Evolutionary conservation across 176 grass and related monocot species (phyloP).

Genomic region (Triticum timopheevii): DNA sequence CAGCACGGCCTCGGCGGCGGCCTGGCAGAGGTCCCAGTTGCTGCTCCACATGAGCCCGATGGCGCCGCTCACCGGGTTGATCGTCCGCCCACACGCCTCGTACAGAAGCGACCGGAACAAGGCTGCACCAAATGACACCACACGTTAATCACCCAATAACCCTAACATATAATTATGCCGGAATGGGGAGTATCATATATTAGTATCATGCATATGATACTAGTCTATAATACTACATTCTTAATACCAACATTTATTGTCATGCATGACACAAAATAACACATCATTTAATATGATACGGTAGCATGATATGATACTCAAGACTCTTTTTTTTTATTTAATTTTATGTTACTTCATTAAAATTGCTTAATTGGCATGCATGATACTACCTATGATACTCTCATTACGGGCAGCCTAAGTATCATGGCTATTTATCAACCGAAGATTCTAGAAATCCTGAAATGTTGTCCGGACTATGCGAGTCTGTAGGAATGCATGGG

Average conservation of each 20-base stretch:
- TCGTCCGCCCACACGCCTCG: conserved; percentile 78
- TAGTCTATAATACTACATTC: too few relatives aligned
- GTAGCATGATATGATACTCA: too few relatives aligned
- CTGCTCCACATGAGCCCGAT: conserved; percentile 75
- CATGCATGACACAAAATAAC: too few relatives aligned
- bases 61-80: conserved; percentile 76
- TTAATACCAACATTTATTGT: too few relatives aligned
- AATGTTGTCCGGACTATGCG: neutral
- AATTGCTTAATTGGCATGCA: too few relatives aligned
- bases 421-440: neutral
- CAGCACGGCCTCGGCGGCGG: conserved; percentile 64
- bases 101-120: conserved; percentile 73
- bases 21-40: conserved; percentile 89
- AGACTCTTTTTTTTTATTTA: too few relatives aligned
- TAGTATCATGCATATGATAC: too few relatives aligned
- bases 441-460: neutral
- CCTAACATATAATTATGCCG: neutral
- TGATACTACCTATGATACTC: too few relatives aligned
- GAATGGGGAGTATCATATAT: too few relatives aligned
- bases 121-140: conserved; percentile 29
- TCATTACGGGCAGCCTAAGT: too few relatives aligned
- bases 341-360: too few relatives aligned
- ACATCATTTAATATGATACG: too few relatives aligned
- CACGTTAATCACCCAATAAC: neutral
- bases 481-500: neutral